Evolutionary conservation across 2,329 filamentous ascomycete genomes (phyloP), one percentile per base, ranked within the genome.

Genomic region (Monilinia polystroma): DNA sequence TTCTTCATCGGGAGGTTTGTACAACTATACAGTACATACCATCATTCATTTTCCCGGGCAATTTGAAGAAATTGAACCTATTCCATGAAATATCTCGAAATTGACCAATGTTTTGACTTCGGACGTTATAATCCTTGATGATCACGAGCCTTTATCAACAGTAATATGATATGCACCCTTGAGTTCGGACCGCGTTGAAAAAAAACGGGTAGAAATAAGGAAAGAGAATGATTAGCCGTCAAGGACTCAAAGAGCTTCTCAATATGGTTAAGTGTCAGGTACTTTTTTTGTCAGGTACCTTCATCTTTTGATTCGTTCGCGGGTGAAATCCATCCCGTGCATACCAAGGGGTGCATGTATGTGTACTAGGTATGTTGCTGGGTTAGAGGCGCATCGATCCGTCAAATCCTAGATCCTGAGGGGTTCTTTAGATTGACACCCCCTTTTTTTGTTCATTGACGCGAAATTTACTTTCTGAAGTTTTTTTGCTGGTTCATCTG

Each of bases 401-500:
- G 56, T 58, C 23, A 29, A 35, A 32, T 20, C 56, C 26, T 59
- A 47, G 32, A 35, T 35, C 32, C 32, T 35, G 35, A 55, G 29
- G 29, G 18, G 38, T 43, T 58, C 18, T n/a, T 60, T 49, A 60
- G 32, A 38, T 60, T 51, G 58, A 51, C 45, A 38, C 58, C 58
- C 58, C 20, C 20, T 45, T 12, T 35, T 49, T 18, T 29, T 59
- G 12, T 59, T 35, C 12, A 16, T 23, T 47, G 20, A 49, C 18
- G 43, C 18, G 11, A 32, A 32, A 35, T 8, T 5, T 43, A 43
- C 14, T 29, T 43, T 43, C 43, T n/a, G 55, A 38, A 57, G 38
- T 57, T 43, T 57, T 43, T 23, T 26, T 23, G 32, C 38, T 45
- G 16, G 43, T 57, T 5, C 12, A 26, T 52, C 2, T 54, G 8